Percentiles rank a stretch among this genome's conserved stretches.
phyloP scores from a whole-genome alignment of 2,329 filamentous ascomycete genomes.

The Ilyonectria mors-panacis region DNA sequence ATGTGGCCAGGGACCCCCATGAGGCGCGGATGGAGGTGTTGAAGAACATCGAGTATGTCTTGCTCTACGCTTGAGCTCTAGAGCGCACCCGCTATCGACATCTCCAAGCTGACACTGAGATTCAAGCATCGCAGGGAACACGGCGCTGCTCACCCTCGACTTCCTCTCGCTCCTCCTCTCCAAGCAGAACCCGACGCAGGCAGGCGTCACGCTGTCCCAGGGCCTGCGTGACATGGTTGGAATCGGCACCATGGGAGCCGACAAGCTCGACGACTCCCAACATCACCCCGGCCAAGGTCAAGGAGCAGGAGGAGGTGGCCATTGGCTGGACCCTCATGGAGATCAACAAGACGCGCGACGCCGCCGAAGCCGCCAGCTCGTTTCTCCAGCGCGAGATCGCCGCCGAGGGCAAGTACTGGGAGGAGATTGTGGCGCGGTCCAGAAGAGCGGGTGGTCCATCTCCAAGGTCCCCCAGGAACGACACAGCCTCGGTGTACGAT shows the following conservation, averaged over 20 bases:
- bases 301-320: conserved; percentile 70
- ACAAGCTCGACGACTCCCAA: conserved; percentile 76
- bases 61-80: neutral
- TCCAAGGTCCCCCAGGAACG: conserved; percentile 81
- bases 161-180: conserved; percentile 87
- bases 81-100: neutral
- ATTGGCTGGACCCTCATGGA: conserved; percentile 85
- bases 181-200: conserved; percentile 82
- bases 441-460: conserved; percentile 88
- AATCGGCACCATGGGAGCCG: conserved; percentile 80
- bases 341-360: conserved; percentile 81
- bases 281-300: conserved; percentile 66
- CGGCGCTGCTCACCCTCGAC: conserved; percentile 80
- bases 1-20: conserved; percentile 62
- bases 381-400: conserved; percentile 83
- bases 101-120: conserved; percentile 15
- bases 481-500: conserved; percentile 86
- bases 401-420: conserved; percentile 90
- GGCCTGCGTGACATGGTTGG: conserved; percentile 79
- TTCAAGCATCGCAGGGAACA: conserved; percentile 61
- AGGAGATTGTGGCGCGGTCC: conserved; percentile 84
- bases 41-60: conserved; percentile 69
- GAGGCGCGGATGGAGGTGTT: conserved; percentile 72
- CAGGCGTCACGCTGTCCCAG: conserved; percentile 78
- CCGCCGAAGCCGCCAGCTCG: conserved; percentile 79